A percentile compares a stretch with the other conserved stretches of the same genome.
phyloP scores from a whole-genome alignment of 23 red algal species.

The Gracilaria caudata region DNA sequence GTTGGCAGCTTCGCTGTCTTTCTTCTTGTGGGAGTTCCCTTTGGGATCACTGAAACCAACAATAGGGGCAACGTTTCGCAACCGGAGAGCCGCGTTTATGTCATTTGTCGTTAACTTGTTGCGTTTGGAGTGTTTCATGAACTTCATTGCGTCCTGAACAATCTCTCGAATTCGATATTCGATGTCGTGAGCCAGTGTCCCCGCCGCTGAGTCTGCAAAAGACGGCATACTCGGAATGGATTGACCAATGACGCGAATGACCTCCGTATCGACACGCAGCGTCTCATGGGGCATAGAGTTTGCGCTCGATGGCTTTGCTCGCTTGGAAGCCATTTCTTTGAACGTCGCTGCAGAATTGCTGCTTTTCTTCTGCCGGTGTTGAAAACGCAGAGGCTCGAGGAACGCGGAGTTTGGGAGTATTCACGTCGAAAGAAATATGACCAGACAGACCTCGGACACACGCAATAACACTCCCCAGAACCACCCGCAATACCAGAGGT shows the following conservation, averaged over 20 bases:
- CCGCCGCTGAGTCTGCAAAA: constrained; percentile 65
- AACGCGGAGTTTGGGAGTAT: background rate
- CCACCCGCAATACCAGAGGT: background rate
- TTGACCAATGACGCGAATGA: constrained; percentile 62
- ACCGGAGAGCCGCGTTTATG: constrained; percentile 80
- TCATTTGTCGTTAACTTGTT: constrained; percentile 60
- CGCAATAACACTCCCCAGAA: background rate
- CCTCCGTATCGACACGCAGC: constrained; percentile 22
- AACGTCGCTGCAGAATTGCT: background rate
- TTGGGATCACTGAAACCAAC: constrained; percentile 60
- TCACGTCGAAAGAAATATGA: background rate
- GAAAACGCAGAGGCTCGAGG: background rate
- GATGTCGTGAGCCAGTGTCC: constrained; percentile 73
- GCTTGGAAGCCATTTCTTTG: background rate
- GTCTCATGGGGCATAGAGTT: background rate
- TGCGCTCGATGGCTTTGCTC: background rate
- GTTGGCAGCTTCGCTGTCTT: background rate
- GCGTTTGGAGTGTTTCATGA: constrained; percentile 97
- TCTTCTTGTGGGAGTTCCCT: constrained; percentile 1
- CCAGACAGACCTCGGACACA: background rate
- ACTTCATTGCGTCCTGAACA: constrained; percentile 94
- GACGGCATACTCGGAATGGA: constrained; percentile 46
- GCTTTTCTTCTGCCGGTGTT: background rate
- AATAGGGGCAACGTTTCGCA: constrained; percentile 84
- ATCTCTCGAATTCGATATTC: constrained; percentile 95